These are phyloP conservation scores for Drechslerella stenobrocha DNA, from an alignment of 2,329 filamentous ascomycete genomes.

Conservation along the genomic window DNA sequence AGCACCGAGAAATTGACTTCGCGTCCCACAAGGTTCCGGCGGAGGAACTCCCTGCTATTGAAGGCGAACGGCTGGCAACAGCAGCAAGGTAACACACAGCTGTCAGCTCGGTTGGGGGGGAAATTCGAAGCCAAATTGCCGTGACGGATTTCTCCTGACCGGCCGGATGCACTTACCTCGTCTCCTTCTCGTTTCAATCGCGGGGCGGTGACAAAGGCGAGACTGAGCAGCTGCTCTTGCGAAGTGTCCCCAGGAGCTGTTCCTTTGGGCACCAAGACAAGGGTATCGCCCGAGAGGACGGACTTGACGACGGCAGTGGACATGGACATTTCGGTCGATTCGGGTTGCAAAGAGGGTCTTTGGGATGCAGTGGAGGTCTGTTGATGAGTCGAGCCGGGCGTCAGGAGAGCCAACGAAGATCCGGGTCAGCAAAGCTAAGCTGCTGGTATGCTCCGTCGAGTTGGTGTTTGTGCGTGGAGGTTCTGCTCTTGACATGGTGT, in stretches of 20 bases:
- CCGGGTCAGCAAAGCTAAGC: neutral
- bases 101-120: slow-evolving; percentile 31
- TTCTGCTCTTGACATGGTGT: slow-evolving; percentile 48
- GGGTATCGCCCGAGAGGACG: slow-evolving; percentile 46
- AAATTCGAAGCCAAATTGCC: no score
- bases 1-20: slow-evolving; percentile 79
- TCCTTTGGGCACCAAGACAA: slow-evolving; percentile 38
- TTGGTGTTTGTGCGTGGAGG: slow-evolving; percentile 1
- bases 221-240: slow-evolving; percentile 62
- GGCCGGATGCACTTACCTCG: slow-evolving; percentile 61
- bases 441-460: neutral
- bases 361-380: slow-evolving; percentile 19
- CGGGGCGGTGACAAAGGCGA: slow-evolving; percentile 90
- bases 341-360: slow-evolving; percentile 10
- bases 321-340: slow-evolving; percentile 23
- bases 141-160: slow-evolving; percentile 17
- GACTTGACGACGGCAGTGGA: slow-evolving; percentile 43
- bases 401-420: neutral
- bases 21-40: slow-evolving; percentile 81
- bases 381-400: slow-evolving; percentile 15
- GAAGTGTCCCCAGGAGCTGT: slow-evolving; percentile 24
- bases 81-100: slow-evolving; percentile 23
- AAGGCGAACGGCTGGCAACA: slow-evolving; percentile 72
- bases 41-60: slow-evolving; percentile 89
- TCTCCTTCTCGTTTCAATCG: slow-evolving; percentile 85